Percentiles rank a stretch among this genome's conserved stretches.
Conservation (phyloP, 768 basidiomycete species). For the Boletus bicolor region DNA sequence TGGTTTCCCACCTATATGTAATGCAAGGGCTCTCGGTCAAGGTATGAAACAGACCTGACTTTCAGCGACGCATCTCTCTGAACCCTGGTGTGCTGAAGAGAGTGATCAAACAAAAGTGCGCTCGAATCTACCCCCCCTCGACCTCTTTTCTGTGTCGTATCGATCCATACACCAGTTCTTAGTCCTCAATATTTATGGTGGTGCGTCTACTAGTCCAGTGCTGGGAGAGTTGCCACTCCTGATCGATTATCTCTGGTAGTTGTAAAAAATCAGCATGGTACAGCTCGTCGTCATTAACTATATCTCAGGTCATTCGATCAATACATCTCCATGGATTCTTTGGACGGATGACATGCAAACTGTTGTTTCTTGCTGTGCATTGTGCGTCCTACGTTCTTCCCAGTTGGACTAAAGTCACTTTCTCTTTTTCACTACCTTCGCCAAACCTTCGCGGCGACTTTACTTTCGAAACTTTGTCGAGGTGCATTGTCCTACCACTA, state of each 20-base stretch:
- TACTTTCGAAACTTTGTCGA: not conserved
- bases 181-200: not conserved
- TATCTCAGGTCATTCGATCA: not conserved
- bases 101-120: not conserved
- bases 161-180: not conserved
- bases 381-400: not conserved
- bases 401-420: not conserved
- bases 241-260: not conserved
- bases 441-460: not conserved
- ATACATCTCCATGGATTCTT: not conserved
- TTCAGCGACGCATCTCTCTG: not conserved
- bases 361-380: not conserved
- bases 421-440: not conserved
- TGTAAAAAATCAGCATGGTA: not conserved
- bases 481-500: not conserved
- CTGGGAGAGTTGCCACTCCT: not conserved
- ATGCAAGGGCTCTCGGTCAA: not conserved
- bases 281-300: not conserved
- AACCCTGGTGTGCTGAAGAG: not conserved
- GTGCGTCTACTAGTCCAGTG: constrained; percentile 7
- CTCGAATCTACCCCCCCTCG: not conserved
- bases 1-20: constrained; percentile 12
- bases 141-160: not conserved
- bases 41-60: not conserved
- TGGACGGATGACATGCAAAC: not conserved